Percentiles rank a stretch among this genome's conserved stretches.
phyloP scores from a whole-genome alignment of 106 monocot species.

The Iris macrosiphon region DNA sequence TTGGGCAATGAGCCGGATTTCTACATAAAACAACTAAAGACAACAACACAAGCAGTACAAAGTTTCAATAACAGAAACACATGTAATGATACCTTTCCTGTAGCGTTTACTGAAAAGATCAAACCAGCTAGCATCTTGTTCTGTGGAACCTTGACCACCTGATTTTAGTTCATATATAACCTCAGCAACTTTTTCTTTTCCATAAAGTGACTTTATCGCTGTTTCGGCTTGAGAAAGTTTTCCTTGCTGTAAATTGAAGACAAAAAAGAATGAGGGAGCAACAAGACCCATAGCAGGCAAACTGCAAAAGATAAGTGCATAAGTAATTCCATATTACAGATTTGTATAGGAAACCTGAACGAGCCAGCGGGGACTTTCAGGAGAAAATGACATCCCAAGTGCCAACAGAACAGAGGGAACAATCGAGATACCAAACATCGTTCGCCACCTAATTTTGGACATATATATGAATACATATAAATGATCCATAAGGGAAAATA shows the following conservation, averaged over 20 bases:
- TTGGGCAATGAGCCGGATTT: too few relatives aligned
- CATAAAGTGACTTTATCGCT: slow-evolving; percentile 69
- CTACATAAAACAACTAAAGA: too few relatives aligned
- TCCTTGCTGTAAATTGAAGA: slow-evolving; percentile 99
- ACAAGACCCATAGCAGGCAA: too few relatives aligned
- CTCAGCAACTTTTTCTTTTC: slow-evolving; percentile 76
- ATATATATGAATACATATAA: too few relatives aligned
- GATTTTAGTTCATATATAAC: slow-evolving; percentile 65
- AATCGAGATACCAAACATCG: slow-evolving; percentile 76
- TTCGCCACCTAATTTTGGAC: slow-evolving; percentile 63
- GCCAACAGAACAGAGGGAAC: slow-evolving; percentile 80
- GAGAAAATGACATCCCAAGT: slow-evolving; percentile 79
- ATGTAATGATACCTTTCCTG: slow-evolving; percentile 76
- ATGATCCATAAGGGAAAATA: too few relatives aligned
- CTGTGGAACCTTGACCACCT: slow-evolving; percentile 49
- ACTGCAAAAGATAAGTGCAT: too few relatives aligned
- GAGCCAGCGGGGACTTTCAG: slow-evolving; percentile 96
- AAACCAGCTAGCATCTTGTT: slow-evolving; percentile 89
- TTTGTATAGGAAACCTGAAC: slow-evolving; percentile 51
- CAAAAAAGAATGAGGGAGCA: not conserved
- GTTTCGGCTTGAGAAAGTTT: slow-evolving; percentile 70
- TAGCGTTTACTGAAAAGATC: slow-evolving; percentile 96
- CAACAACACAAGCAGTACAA: too few relatives aligned
- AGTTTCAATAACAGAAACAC: too few relatives aligned
- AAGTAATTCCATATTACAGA: too few relatives aligned